Percentiles rank a stretch among this genome's conserved stretches.
These are phyloP conservation scores for Amylocystis lapponica DNA, from an alignment of 768 basidiomycete species.

Conservation along the genomic window DNA sequence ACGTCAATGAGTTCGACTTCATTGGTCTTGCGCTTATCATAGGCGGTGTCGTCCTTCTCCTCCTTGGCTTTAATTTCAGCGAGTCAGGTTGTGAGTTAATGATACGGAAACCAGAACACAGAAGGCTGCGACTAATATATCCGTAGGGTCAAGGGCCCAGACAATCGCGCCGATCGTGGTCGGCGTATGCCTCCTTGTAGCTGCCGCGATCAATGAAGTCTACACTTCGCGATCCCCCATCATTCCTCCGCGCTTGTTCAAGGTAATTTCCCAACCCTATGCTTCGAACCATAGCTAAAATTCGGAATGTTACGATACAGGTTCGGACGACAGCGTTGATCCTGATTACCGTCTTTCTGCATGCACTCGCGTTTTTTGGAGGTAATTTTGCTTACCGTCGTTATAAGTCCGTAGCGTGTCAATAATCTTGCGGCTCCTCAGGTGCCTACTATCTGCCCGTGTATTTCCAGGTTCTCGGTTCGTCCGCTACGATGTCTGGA, in stretches of 20 bases:
- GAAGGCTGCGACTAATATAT: neutral
- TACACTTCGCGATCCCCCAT: slow-evolving; percentile 64
- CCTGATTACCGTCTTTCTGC: slow-evolving; percentile 53
- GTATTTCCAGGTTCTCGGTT: slow-evolving; percentile 74
- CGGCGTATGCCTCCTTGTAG: slow-evolving; percentile 48
- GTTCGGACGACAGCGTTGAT: slow-evolving; percentile 69
- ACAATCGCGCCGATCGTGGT: slow-evolving; percentile 61
- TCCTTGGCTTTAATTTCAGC: slow-evolving; percentile 71
- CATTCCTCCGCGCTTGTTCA: slow-evolving; percentile 70
- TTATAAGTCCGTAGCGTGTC: neutral
- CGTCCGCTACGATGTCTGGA: slow-evolving; percentile 66
- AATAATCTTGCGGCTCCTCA: slow-evolving; percentile 11
- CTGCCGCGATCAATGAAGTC: slow-evolving; percentile 51
- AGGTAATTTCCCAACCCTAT: slow-evolving; percentile 15
- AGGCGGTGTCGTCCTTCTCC: slow-evolving; percentile 56
- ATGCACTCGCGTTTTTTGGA: slow-evolving; percentile 58
- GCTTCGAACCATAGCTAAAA: neutral
- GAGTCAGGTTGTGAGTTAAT: slow-evolving; percentile 53
- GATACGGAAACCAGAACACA: too few species aligned
- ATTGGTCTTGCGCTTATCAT: slow-evolving; percentile 59
- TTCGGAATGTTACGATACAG: slow-evolving; percentile 23
- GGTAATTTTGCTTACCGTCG: too few species aligned
- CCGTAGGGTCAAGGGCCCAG: slow-evolving; percentile 44
- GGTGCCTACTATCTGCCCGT: slow-evolving; percentile 70
- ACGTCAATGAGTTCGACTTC: slow-evolving; percentile 68